Conservation (phyloP, 305 asterid genomes). For the Rubia peregrina region DNA sequence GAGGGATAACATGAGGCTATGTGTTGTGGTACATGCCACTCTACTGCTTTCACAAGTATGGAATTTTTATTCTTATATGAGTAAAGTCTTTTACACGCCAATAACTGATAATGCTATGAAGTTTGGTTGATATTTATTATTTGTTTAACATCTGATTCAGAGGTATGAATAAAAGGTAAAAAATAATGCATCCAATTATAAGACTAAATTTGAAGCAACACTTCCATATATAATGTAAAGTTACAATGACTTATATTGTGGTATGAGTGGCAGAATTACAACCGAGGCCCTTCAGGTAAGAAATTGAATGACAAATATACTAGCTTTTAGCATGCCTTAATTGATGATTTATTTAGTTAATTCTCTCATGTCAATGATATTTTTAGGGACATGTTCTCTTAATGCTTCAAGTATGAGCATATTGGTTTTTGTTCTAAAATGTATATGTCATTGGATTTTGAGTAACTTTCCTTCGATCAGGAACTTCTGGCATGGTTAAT, state of each 20-base stretch:
- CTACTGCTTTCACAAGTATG: conserved; percentile 83
- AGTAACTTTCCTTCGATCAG: conserved; percentile 83
- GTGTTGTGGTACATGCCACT: conserved; percentile 95
- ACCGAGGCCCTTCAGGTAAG: conserved; percentile 91
- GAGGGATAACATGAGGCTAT: conserved; percentile 94
- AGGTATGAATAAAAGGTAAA: no score
- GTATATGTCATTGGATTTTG: conserved; percentile 85
- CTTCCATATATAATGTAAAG: conserved; percentile 86
- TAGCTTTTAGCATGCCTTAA: not conserved
- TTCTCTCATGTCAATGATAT: conserved; percentile 18
- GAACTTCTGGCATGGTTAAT: conserved; percentile 62
- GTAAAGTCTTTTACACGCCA: not conserved
- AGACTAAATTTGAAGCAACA: conserved; percentile 84
- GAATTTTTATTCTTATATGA: conserved; percentile 15
- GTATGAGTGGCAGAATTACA: conserved; percentile 89
- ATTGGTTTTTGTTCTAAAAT: conserved; percentile 88
- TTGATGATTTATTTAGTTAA: conserved; percentile 5
- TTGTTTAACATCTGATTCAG: no score
- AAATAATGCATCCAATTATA: conserved; percentile 91
- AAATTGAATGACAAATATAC: conserved; percentile 8
- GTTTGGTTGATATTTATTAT: no score
- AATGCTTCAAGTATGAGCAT: conserved; percentile 95
- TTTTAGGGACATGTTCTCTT: conserved; percentile 72
- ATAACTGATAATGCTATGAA: not conserved
- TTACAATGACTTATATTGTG: conserved; percentile 84